Percentiles rank a stretch among this genome's conserved stretches.
Conservation (phyloP, 352 stramenopile species). For the Poterioochromonas sp. region DNA sequence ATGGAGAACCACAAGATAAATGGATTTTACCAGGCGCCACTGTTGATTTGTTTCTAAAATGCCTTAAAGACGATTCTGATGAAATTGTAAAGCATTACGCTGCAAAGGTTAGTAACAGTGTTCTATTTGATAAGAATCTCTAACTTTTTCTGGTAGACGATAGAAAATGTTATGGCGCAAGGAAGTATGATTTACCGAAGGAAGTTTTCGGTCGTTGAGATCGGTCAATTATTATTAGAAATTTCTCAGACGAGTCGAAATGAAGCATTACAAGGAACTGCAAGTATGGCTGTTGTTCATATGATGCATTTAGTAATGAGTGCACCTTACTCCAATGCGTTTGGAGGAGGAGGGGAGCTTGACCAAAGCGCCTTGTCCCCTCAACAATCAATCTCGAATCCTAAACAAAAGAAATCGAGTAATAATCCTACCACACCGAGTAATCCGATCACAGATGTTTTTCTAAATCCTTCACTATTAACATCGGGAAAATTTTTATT, state of each 20-base stretch:
- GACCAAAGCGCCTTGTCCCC: no score
- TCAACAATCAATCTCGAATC: no score
- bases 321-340: no score
- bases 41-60: neutral
- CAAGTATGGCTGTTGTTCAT: neutral
- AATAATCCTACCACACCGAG: neutral
- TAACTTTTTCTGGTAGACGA: neutral
- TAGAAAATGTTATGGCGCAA: constrained; percentile 37
- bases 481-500: neutral
- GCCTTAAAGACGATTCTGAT: constrained; percentile 21
- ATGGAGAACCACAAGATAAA: neutral
- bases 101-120: constrained; percentile 5
- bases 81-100: constrained; percentile 25
- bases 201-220: neutral
- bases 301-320: neutral
- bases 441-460: neutral
- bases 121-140: neutral
- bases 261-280: neutral
- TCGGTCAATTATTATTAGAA: neutral
- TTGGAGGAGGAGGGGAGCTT: no score
- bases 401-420: no score
- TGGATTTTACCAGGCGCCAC: neutral
- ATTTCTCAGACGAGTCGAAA: neutral
- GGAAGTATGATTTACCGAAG: neutral
- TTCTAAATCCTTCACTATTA: neutral